Conservation (phyloP, 129 eudicot species). For the Pittosporum tobira region DNA sequence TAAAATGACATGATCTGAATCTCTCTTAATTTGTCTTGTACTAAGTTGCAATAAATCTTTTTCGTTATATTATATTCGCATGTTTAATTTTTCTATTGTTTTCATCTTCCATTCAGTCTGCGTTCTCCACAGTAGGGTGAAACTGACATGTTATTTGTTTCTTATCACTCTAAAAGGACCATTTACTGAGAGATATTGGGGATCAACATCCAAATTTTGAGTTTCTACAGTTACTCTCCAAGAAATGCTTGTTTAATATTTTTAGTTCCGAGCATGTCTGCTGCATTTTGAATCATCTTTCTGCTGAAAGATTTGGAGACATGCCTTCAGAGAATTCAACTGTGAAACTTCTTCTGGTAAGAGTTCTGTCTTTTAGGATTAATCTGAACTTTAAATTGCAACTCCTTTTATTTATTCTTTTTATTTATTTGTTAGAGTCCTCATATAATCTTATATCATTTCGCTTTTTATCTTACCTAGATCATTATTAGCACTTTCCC, state of each 20-base stretch:
- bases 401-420: neutral
- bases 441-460: too few species aligned
- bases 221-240: conserved; percentile 47
- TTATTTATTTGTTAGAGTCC: too few species aligned
- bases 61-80: neutral
- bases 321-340: conserved; percentile 33
- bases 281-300: conserved; percentile 51
- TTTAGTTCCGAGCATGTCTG: conserved; percentile 67
- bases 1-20: neutral
- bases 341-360: conserved; percentile 67
- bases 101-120: neutral
- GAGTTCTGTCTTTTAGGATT: conserved; percentile 11
- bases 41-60: neutral
- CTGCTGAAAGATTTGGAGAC: conserved; percentile 25
- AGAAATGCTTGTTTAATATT: conserved; percentile 54
- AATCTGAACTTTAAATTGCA: conserved; percentile 3
- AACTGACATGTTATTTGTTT: neutral
- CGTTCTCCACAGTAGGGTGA: neutral
- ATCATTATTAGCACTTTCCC: conserved; percentile 63
- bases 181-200: conserved; percentile 36
- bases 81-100: neutral
- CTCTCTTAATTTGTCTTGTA: neutral
- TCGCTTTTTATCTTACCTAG: conserved; percentile 24
- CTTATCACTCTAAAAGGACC: conserved; percentile 50
- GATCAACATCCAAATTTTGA: conserved; percentile 37